These are phyloP conservation scores for Zopfochytrium polystomum DNA, from an alignment of 371 early-diverging fungal species.

Conservation along the genomic window DNA sequence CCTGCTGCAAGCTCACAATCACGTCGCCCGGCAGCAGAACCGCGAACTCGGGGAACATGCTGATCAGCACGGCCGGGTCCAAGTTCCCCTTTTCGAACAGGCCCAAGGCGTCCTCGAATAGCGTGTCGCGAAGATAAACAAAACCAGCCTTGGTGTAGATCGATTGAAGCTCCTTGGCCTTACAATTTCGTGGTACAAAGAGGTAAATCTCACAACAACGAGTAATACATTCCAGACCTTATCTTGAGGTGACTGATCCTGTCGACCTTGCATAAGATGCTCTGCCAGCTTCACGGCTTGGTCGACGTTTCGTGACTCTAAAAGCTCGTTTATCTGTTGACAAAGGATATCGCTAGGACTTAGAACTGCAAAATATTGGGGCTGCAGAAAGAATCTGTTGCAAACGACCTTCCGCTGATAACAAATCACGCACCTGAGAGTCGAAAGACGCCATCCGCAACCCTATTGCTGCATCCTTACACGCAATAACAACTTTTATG, in stretches of 20 bases:
- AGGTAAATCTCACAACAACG: too few relatives aligned
- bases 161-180: slow-evolving; percentile 9
- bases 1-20: too few relatives aligned
- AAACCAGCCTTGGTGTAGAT: slow-evolving; percentile 48
- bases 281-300: slow-evolving; percentile 56
- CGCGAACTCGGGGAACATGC: slow-evolving; percentile 4
- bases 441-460: slow-evolving; percentile 62
- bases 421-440: slow-evolving; percentile 54
- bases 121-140: slow-evolving; percentile 59
- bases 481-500: slow-evolving; percentile 55
- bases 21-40: too few relatives aligned
- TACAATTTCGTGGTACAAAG: too few relatives aligned
- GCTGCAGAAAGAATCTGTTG: too few relatives aligned
- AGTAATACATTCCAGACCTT: slow-evolving; percentile 12
- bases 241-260: slow-evolving; percentile 20
- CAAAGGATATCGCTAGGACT: too few relatives aligned
- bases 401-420: too few relatives aligned
- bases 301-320: slow-evolving; percentile 53
- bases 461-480: slow-evolving; percentile 61
- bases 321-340: too few relatives aligned
- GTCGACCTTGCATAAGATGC: slow-evolving; percentile 39
- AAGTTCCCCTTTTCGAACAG: slow-evolving; percentile 60
- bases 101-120: slow-evolving; percentile 67
- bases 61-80: slow-evolving; percentile 57
- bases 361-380: too few relatives aligned